Evolutionary conservation across 1,284 basidiomycete genomes (phyloP).

Genomic region (Paramarasmius palmivorus): DNA sequence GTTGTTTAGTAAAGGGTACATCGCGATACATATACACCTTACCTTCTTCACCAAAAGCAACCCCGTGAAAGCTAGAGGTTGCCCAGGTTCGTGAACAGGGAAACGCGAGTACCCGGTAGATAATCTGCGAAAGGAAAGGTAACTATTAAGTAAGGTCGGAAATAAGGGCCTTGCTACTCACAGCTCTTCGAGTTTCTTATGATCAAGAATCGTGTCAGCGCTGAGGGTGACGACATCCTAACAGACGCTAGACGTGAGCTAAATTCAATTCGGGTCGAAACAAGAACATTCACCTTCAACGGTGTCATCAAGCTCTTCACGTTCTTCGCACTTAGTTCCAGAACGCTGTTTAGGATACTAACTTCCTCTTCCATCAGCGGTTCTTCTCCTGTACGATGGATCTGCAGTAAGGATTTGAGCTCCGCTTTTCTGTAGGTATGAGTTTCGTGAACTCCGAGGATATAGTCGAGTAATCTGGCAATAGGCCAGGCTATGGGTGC

Average conservation of each 20-base stretch:
- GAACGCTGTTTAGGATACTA: slow-evolving; percentile 82
- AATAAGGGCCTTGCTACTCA: slow-evolving; percentile 31
- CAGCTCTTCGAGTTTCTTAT: slow-evolving; percentile 76
- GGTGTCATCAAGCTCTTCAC: slow-evolving; percentile 88
- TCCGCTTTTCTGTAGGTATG: slow-evolving; percentile 91
- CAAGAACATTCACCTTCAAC: slow-evolving; percentile 53
- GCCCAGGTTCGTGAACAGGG: slow-evolving; percentile 81
- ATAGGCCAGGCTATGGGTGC: slow-evolving; percentile 87
- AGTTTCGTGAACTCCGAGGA: slow-evolving; percentile 70
- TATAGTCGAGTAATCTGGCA: slow-evolving; percentile 80
- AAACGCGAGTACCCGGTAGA: slow-evolving; percentile 91
- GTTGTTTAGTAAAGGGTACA: too few relatives aligned
- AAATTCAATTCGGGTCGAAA: neutral
- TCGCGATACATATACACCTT: neutral
- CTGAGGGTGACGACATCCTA: slow-evolving; percentile 80
- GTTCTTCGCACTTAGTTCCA: slow-evolving; percentile 83
- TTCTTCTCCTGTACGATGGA: slow-evolving; percentile 84
- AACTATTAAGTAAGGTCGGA: neutral
- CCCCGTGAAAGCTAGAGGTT: slow-evolving; percentile 80
- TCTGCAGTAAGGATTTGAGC: slow-evolving; percentile 89
- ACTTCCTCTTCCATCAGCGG: slow-evolving; percentile 89
- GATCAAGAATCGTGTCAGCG: slow-evolving; percentile 78
- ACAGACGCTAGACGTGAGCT: slow-evolving; percentile 19
- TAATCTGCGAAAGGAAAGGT: slow-evolving; percentile 38
- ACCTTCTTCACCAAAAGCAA: slow-evolving; percentile 87